Percentiles rank a stretch among this genome's conserved stretches.
Evolutionary conservation across 2,329 filamentous ascomycete species (phyloP).

Genomic region (Fusarium hainanense): DNA sequence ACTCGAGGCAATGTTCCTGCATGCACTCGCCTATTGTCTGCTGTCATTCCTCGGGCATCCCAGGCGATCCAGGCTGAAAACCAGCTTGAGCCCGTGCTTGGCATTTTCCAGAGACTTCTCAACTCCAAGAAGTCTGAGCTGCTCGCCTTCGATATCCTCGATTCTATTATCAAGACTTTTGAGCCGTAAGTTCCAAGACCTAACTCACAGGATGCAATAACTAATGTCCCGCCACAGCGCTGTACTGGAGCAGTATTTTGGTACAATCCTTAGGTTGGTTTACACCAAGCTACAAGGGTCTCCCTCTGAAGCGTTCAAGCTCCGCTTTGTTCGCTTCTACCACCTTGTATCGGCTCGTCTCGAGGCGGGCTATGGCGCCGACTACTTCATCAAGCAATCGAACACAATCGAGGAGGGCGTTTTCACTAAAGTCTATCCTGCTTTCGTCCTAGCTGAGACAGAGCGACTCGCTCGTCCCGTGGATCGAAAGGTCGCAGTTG

Average conservation of each 20-base stretch:
- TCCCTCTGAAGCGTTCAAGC: slow-evolving; percentile 80
- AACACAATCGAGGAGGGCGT: slow-evolving; percentile 82
- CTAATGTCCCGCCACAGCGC: slow-evolving; percentile 57
- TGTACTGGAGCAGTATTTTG: slow-evolving; percentile 79
- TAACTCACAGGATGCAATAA: neutral
- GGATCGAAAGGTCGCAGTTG: slow-evolving; percentile 92
- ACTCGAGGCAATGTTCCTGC: slow-evolving; percentile 93
- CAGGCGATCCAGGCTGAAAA: slow-evolving; percentile 79
- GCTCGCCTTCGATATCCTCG: slow-evolving; percentile 89
- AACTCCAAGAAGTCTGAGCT: slow-evolving; percentile 84
- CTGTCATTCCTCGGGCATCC: slow-evolving; percentile 82
- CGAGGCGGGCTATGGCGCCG: slow-evolving; percentile 85
- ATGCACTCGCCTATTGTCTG: slow-evolving; percentile 83
- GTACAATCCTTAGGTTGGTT: slow-evolving; percentile 82
- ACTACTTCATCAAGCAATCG: slow-evolving; percentile 90
- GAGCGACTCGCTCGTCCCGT: slow-evolving; percentile 87
- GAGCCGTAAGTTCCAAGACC: slow-evolving; percentile 67
- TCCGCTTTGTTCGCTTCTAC: slow-evolving; percentile 93
- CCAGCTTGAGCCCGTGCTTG: slow-evolving; percentile 88
- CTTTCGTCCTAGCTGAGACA: slow-evolving; percentile 87
- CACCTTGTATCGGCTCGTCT: slow-evolving; percentile 85
- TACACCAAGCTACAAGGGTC: slow-evolving; percentile 79
- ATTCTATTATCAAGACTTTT: slow-evolving; percentile 79
- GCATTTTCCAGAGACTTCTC: slow-evolving; percentile 93
- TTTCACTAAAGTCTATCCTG: slow-evolving; percentile 87